A percentile compares a stretch with the other conserved stretches of the same genome.
Evolutionary conservation across 2,329 filamentous ascomycete genomes (phyloP).

Genomic region (Seiridium unicorne): DNA sequence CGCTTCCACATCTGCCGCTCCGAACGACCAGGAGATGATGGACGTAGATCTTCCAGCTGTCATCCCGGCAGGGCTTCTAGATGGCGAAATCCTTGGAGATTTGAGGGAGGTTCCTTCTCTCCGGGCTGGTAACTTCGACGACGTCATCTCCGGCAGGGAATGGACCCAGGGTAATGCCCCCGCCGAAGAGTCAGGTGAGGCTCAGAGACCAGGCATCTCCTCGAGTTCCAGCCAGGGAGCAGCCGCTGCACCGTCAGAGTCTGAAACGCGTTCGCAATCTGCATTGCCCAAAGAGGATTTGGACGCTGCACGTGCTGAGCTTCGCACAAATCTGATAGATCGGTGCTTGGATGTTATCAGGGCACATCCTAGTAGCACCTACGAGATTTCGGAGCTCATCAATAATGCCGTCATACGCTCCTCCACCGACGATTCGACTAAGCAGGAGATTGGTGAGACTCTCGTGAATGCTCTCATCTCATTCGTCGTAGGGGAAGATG

Average conservation of each 20-base stretch:
- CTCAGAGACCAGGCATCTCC: constrained; percentile 21
- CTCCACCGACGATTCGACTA: constrained; percentile 49
- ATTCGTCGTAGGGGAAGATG: constrained; percentile 57
- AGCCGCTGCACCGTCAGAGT: constrained; percentile 10
- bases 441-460: constrained; percentile 77
- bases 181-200: constrained; percentile 18
- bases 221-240: constrained; percentile 18
- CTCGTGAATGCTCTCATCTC: constrained; percentile 81
- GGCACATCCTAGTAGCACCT: constrained; percentile 82
- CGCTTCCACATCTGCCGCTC: constrained; percentile 10
- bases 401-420: constrained; percentile 65
- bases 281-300: constrained; percentile 72
- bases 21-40: constrained; percentile 21
- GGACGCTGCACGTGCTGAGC: constrained; percentile 68
- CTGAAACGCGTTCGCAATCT: constrained; percentile 19
- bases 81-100: constrained; percentile 22
- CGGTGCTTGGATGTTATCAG: constrained; percentile 88
- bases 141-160: constrained; percentile 5
- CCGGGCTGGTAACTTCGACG: constrained; percentile 9
- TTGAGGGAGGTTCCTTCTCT: constrained; percentile 9
- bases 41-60: constrained; percentile 22
- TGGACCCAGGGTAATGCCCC: constrained; percentile 10
- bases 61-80: constrained; percentile 19
- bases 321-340: constrained; percentile 80
- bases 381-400: constrained; percentile 88